Percentiles rank a stretch among this genome's conserved stretches.
These are phyloP conservation scores for Stramenopiles sp. DNA, from an alignment of 352 stramenopile genomes.

Conservation along the genomic window DNA sequence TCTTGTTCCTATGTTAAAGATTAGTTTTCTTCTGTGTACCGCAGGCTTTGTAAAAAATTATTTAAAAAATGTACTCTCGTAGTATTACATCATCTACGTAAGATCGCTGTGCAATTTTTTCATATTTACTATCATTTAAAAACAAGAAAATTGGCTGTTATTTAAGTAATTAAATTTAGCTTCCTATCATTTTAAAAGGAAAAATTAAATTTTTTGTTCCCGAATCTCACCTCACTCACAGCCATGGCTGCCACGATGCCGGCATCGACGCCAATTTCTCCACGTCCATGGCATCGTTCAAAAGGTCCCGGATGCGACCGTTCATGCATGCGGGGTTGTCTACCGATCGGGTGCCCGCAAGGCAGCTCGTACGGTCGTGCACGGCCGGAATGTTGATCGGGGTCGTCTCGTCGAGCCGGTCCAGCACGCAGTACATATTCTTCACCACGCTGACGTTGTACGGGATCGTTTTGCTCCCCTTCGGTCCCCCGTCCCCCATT, in stretches of 20 bases:
- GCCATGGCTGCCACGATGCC: not conserved
- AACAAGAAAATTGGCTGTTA: no score
- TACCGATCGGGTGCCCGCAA: not conserved
- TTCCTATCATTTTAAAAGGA: no score
- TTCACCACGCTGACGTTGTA: not conserved
- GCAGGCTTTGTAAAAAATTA: no score
- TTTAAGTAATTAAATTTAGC: no score
- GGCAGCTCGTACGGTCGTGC: not conserved
- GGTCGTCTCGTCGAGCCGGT: not conserved
- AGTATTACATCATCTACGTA: no score
- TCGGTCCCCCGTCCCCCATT: constrained; percentile 6
- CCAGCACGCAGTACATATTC: not conserved
- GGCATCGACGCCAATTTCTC: not conserved
- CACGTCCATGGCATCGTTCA: not conserved
- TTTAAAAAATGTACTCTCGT: no score
- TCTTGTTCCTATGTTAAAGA: no score
- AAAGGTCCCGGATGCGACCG: not conserved
- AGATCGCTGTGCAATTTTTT: no score
- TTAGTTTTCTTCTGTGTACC: no score
- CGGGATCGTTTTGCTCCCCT: not conserved
- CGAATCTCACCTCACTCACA: not conserved
- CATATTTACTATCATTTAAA: no score
- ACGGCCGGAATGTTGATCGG: not conserved
- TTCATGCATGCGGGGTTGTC: not conserved
- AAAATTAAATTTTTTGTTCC: no score